Evolutionary conservation across 768 basidiomycete genomes (phyloP), one percentile per base, ranked within the genome.

Genomic region (Boletus rex-veris): DNA sequence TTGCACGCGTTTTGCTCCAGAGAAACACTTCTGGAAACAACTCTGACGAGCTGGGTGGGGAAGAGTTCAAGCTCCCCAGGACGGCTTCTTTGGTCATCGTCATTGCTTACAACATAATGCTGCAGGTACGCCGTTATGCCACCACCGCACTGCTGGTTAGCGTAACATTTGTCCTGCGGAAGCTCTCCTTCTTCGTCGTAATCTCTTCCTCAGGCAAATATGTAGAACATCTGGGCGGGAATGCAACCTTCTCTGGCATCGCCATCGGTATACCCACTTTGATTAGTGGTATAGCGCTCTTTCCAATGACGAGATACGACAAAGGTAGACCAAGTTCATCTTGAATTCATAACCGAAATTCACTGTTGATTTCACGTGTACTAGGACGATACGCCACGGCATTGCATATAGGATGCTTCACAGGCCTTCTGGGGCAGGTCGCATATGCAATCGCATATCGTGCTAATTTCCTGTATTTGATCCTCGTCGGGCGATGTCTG

Each of bases 161-260:
- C 15, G 31, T 47, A 14, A 50, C 39, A 10, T 18, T 45, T 35
- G 30, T 9, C 31, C 16, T 9, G n/a, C 33, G 3, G 30, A 50
- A 87, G 86, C 63, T 84, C 5, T 80, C 83, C 0, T 88, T 88
- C 70, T 88, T 86, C 66, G 79, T 86, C 52, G 74, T 86, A 39
- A 81, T 88, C 5, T 83, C 86, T 3, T 85, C 86, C 1, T 81
- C 84, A 1, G 81, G 79, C 60, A 73, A 75, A 47, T 87, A 88
- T 61, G 81, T 84, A 0, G 75, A 80, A 54, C 73, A 79, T 58
- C 72, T 88, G 7, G 85, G 85, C 21, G 86, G 86, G 16, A 78
- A 73, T n/a, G 73, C 83, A n/a, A 84, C 83, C 0, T 89, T 88
- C 64, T 82, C 85, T 35, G 85, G 86, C 48, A 61, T 89, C 7